Base-by-base conservation (phyloP, 768 basidiomycete genomes). In the Brasilioporus rufonigricans region DNA sequence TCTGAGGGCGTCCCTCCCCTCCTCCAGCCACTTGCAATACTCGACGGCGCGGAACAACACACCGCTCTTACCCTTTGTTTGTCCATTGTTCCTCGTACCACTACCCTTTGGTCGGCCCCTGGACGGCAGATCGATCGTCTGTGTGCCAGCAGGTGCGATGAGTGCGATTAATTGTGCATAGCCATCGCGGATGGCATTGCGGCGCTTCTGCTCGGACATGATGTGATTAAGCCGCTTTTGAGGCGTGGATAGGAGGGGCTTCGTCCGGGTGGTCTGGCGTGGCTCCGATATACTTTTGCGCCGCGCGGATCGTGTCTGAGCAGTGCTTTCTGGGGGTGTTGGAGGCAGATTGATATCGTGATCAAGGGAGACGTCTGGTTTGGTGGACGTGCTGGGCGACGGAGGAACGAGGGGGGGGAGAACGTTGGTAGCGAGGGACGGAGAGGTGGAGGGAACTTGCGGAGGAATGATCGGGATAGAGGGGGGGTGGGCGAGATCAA, bases 211-310 rank as follows among this genome's bases (percentile, higher is more conserved):
- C 68, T 96, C 93, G 8, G 91, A 93, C 82, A 92, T 86, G 77
- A 96, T 94, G 75, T 96, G 92, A 68, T 94, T 93, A 16, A 91
- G 81, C 13, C 92, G 82, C 65, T 93, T 93, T 71, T 95, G 91
- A 0, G 91, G 91, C 5, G 84, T 85, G 7, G 91, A 88, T 24
- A 94, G 77, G 19, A 91, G 80, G 0, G 85, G 78, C 60, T 89
- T 91, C 21, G 78, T 49, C 55, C 78, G 76, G 43, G 75, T 61
- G 23, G 63, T 39, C 54, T 72, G 69, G 33, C 54, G 63, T 7
- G 65, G 44, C 3, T 63, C 53, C 18, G 71, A 57, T 52, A 60
- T 41, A 44, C 52, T 54, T 38, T 71, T 72, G 6, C 67, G 69
- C 16, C 54, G 61, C 12, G 48, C 44, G 4, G 68, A 52, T 18